phyloP scores from a whole-genome alignment of 768 basidiomycete genomes.

The Stropharia rugosoannulata region DNA sequence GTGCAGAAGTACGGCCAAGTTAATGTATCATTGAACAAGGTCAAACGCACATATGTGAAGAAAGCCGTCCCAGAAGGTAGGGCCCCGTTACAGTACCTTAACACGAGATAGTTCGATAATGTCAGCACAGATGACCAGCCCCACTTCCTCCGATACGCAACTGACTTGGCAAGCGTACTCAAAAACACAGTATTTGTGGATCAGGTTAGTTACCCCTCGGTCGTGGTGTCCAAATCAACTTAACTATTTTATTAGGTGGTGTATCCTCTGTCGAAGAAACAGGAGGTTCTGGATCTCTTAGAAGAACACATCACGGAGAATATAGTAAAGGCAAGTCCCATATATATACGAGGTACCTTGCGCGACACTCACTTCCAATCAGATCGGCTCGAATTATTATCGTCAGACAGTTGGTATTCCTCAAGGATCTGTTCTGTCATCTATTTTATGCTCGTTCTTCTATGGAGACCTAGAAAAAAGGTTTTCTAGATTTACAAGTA shows the following conservation, averaged over 20 bases:
- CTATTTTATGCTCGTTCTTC: constrained; percentile 90
- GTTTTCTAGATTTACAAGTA: constrained; percentile 51
- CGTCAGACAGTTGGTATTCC: constrained; percentile 94
- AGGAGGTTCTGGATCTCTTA: constrained; percentile 69
- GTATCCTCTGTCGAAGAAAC: constrained; percentile 53
- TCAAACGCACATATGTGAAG: constrained; percentile 55
- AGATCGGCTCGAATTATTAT: constrained; percentile 84
- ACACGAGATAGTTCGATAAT: not conserved
- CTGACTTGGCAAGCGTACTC: constrained; percentile 60
- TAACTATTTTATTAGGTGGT: constrained; percentile 26
- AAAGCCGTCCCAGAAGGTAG: constrained; percentile 70
- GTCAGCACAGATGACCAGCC: constrained; percentile 65
- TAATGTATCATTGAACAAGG: constrained; percentile 50
- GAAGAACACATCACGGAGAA: constrained; percentile 92
- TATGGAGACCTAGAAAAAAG: constrained; percentile 86
- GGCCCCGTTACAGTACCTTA: not conserved
- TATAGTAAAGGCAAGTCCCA: constrained; percentile 71
- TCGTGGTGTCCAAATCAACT: not conserved
- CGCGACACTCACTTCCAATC: constrained; percentile 3
- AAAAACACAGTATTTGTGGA: constrained; percentile 85
- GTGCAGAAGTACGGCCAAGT: constrained; percentile 72
- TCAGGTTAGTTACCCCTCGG: constrained; percentile 48
- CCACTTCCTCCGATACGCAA: constrained; percentile 71
- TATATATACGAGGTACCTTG: not conserved
- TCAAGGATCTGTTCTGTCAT: constrained; percentile 95